Evolutionary conservation across 2,329 filamentous ascomycete species (phyloP), one percentile per base, ranked within the genome.

Genomic region (Pyricularia pennisetigena): DNA sequence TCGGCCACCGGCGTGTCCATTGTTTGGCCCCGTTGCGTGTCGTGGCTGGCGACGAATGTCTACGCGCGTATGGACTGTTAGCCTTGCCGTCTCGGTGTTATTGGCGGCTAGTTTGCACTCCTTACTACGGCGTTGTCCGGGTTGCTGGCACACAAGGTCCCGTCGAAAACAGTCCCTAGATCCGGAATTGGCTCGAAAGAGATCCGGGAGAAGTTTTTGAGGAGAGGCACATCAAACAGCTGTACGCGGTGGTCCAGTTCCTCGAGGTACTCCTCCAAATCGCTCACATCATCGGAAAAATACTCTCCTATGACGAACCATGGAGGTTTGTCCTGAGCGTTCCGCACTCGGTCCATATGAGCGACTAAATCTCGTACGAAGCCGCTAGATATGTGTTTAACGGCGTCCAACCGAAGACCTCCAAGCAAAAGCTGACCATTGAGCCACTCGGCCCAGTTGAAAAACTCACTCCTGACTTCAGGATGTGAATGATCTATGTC

Each of bases 221-320:
- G 81, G 1, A 93, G 79, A 2, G 88, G 88, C 0, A 86, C 83
- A 75, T 92, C 90, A 74, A 89, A 91, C 26, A 90, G 78, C 32
- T 78, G 79, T 62, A 88, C 80, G 66, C 83, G 82, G 69, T 84
- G 81, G 61, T 85, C 78, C 80, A 88, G 84, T n/a, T 78, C 76
- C 57, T 83, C 79, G 59, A 88, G 76, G 74, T 89, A 91, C 16
- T 35, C n/a, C 83, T 83, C 88, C 89, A 92, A 74, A 16, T 41
- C 32, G 32, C 32, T 16, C 32, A 41, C 32, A 16, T 41, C 32
- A 41, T 41, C 32, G 32, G 32, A 41, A 16, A 41, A 41, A 41
- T 88, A 91, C 73, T 92, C 90, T 10, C 88, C 89, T 0, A 92
- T 85, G 20, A 90, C 78, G 73, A 91, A 89, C 76, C 87, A 86